Base-by-base conservation (phyloP, 768 basidiomycete genomes). In the Mycena pura region DNA sequence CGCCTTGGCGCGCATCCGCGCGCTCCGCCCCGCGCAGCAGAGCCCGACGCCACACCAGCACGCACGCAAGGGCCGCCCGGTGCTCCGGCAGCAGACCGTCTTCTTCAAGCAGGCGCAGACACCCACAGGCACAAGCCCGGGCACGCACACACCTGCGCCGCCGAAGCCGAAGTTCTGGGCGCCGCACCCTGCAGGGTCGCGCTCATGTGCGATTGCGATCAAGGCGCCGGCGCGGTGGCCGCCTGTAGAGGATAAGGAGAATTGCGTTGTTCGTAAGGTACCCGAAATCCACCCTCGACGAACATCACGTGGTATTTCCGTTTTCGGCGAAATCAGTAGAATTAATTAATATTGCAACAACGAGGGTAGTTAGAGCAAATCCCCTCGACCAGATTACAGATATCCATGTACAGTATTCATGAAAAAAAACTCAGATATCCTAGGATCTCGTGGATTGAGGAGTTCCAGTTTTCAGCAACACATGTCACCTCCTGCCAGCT, bases 121-220 rank as follows among this genome's bases (percentile, higher is more conserved):
- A 5, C 13, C 34, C 34, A 22, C 32, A n/a, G n/a, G n/a, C n/a
- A n/a, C n/a, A n/a, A n/a, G n/a, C n/a, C n/a, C n/a, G n/a, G n/a
- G n/a, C n/a, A n/a, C n/a, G n/a, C n/a, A n/a, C 31, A 7, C 41
- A 31, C 41, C 46, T 22, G 38, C 22, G 1, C 13, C 36, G 28
- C 57, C 43, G 34, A 15, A 21, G 6, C 64, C 57, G 15, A 24
- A 21, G 41, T 55, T 50, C 36, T 66, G 64, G 64, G 21, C 60
- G 25, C 64, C 64, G 14, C 64, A 62, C 29, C 64, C 64, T n/a
- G 60, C 64, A 19, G 56, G 56, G 27, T 21, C 38, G 34, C 56
- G 53, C 5, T 62, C 64, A 7, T 66, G 60, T 29, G 60, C 60
- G n/a, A 46, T 66, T 40, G 11, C 21, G 5, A 62, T 66, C 52